Evolutionary conservation across 2,329 filamentous ascomycete genomes (phyloP), one percentile per base, ranked within the genome.

Genomic region (Westerdykella ornata): DNA sequence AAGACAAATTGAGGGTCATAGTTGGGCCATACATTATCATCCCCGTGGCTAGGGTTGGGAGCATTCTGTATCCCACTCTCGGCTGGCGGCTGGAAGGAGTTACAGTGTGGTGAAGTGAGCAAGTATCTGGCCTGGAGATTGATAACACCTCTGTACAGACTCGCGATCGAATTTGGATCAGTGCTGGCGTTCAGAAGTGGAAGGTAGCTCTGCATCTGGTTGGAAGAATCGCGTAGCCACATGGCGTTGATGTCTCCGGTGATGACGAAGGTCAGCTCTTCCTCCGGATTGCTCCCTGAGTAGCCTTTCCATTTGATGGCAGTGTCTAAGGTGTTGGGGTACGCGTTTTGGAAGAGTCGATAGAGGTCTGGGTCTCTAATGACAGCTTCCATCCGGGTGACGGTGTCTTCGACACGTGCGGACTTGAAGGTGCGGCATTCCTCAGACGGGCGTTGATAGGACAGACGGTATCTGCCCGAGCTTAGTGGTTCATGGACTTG

Each of bases 301-400:
- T 70, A 68, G 2, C 84, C 84, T 41, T 75, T 78, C 82, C 82
- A 87, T 46, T 74, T 73, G 32, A 87, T 75, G 0, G 83, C 82
- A 0, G 83, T 87, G 56, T 88, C 84, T 9, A 88, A 70, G 0
- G 83, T 86, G 61, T 86, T 88, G 0, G 84, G 84, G 57, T 80
- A 88, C 1, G 80, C 72, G 59, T 88, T 88, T 51, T 80, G 67
- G 56, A 88, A 88, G 9, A 88, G 69, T 3, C 81, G 74, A 59
- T 75, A 80, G 15, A 88, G 72, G 59, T 89, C 85, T 0, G 69
- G 70, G 47, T 73, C 71, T 16, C 57, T 54, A 44, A 74, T 73
- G 17, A 68, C 57, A 6, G 50, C 46, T 37, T 64, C 45, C 49
- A 68, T 56, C 12, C 58, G 57, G 16, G 44, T 47, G 22, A 73